These are phyloP conservation scores for Aspergillus coremiiformis DNA, from an alignment of 495 filamentous ascomycete genomes.

Conservation along the genomic window DNA sequence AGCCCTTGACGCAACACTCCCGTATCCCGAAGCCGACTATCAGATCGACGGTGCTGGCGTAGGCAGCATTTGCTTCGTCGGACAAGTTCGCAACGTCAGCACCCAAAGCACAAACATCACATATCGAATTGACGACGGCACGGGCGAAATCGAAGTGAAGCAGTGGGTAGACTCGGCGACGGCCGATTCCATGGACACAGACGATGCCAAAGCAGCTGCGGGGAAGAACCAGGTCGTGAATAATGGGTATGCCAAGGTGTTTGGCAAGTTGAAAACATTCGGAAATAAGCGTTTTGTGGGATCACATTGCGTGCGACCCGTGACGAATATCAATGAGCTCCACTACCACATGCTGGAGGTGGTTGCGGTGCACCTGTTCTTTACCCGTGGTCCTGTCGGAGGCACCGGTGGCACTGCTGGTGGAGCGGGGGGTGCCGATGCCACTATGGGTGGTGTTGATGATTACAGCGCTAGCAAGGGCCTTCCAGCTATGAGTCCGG, in stretches of 20 bases:
- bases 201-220: slow-evolving; percentile 27
- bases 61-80: slow-evolving; percentile 64
- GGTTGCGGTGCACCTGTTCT: slow-evolving; percentile 75
- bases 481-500: slow-evolving; percentile 44
- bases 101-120: slow-evolving; percentile 84
- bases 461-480: slow-evolving; percentile 21
- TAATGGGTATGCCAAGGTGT: slow-evolving; percentile 75
- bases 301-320: slow-evolving; percentile 69
- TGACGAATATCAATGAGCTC: slow-evolving; percentile 85
- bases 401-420: slow-evolving; percentile 20
- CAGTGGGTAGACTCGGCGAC: slow-evolving; percentile 69
- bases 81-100: slow-evolving; percentile 80
- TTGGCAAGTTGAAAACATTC: slow-evolving; percentile 69
- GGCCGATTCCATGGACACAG: slow-evolving; percentile 43
- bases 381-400: slow-evolving; percentile 61
- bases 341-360: slow-evolving; percentile 85
- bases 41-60: slow-evolving; percentile 69
- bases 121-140: slow-evolving; percentile 93
- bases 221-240: slow-evolving; percentile 47
- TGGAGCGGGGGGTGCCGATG: slow-evolving; percentile 27
- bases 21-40: slow-evolving; percentile 66
- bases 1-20: slow-evolving; percentile 68
- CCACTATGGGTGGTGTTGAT: slow-evolving; percentile 37
- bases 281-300: slow-evolving; percentile 71
- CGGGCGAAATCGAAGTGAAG: slow-evolving; percentile 86